Base-by-base conservation (phyloP, 2,329 filamentous ascomycete genomes). In the Esteya vermicola region DNA sequence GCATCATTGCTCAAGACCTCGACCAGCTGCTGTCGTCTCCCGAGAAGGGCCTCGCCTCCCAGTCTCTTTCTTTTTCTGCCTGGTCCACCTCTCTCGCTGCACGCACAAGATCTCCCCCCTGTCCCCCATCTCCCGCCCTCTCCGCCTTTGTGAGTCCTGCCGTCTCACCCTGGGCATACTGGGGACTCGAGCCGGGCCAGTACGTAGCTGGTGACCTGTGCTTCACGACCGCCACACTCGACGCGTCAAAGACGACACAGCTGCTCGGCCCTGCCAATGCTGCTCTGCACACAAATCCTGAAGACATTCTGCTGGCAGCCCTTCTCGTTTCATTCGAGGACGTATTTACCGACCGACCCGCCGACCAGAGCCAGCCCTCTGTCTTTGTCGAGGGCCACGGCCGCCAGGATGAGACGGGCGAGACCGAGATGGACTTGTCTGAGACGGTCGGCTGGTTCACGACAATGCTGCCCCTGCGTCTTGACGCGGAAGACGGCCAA, bases 391-490 rank as follows among this genome's bases (percentile, higher is more conserved):
- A 69, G 45, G 67, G 70, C 43, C 60, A 65, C 28, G 68, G 68
- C 14, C 58, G 69, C 8, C 25, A 26, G 25, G 25, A 26, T 13
- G 25, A 26, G n/a, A n/a, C n/a, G n/a, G n/a, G n/a, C n/a, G n/a
- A n/a, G n/a, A n/a, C n/a, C 8, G 25, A 26, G 25, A 56, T 68
- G 12, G 68, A 76, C 51, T 61, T 75, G 1, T 64, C 65, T 5
- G 60, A 71, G 38, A 76, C 72, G 0, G 70, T 77, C 0, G 73
- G 72, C 2, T 76, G 71, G 71, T 75, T 77, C 45, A 74, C 71
- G 3, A 65, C 70, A 0, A 55, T 77, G 12, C 70, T 19, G 32
- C 32, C 32, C 6, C 12, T 34, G 12, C 18, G 18, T 10, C 10
- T 34, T n/a, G n/a, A n/a, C n/a, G n/a, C n/a, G n/a, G 32, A 7